A percentile compares a stretch with the other conserved stretches of the same genome.
phyloP scores from a whole-genome alignment of 805 yeast species.

The Ogataea nakhonphanomensis region DNA sequence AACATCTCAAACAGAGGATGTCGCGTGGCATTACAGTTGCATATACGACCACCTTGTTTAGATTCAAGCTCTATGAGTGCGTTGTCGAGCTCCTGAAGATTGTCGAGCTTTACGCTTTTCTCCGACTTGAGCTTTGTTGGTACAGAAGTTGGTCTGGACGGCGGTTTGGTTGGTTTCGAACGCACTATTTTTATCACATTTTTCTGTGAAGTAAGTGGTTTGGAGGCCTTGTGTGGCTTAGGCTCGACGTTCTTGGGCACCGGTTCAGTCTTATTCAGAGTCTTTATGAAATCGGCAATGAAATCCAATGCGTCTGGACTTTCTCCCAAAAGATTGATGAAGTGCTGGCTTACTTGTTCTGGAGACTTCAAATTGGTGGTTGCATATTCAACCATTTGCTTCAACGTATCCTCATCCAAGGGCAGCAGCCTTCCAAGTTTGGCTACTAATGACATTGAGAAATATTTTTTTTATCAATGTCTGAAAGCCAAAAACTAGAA shows the following conservation, averaged over 20 bases:
- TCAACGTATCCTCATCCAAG: conserved; percentile 52
- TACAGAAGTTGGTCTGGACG: neutral
- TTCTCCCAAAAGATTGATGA: conserved; percentile 55
- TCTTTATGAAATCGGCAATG: conserved; percentile 40
- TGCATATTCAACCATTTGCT: conserved; percentile 54
- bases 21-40: conserved; percentile 82
- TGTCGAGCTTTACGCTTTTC: conserved; percentile 38
- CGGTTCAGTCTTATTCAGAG: conserved; percentile 28
- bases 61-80: conserved; percentile 45
- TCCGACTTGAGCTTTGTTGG: neutral
- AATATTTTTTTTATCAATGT: conserved; percentile 9
- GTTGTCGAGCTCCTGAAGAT: conserved; percentile 48
- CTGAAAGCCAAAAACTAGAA: conserved; percentile 19
- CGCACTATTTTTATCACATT: conserved; percentile 5
- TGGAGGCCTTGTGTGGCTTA: conserved; percentile 2
- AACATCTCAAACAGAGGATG: conserved; percentile 88
- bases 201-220: neutral
- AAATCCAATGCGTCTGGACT: conserved; percentile 50
- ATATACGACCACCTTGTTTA: conserved; percentile 28
- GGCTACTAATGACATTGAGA: conserved; percentile 6
- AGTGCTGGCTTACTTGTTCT: conserved; percentile 48
- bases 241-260: conserved; percentile 1
- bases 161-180: neutral
- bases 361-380: conserved; percentile 41
- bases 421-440: conserved; percentile 43